These are phyloP conservation scores for Daldinia vernicosa DNA, from an alignment of 495 filamentous ascomycete species.

Conservation along the genomic window DNA sequence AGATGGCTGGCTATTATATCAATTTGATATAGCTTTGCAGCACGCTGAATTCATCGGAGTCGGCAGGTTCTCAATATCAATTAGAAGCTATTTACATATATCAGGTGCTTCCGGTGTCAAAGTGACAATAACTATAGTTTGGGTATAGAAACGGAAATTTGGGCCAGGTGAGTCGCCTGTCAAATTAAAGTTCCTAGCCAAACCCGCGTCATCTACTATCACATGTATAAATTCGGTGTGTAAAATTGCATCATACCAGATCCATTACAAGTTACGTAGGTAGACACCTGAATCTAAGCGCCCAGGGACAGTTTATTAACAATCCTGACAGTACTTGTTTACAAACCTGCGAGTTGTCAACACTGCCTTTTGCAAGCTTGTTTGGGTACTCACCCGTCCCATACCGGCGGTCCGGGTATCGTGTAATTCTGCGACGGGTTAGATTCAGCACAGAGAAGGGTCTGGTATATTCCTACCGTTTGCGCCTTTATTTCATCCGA, in stretches of 20 bases:
- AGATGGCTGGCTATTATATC: too few species aligned
- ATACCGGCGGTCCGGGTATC: conserved; percentile 57
- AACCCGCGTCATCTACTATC: too few species aligned
- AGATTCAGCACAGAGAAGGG: conserved; percentile 1
- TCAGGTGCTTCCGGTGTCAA: too few species aligned
- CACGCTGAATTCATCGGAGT: too few species aligned
- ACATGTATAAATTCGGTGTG: too few species aligned
- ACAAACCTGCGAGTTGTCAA: conserved; percentile 37
- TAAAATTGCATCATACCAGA: neutral
- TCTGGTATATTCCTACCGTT: conserved; percentile 42
- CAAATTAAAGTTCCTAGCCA: too few species aligned
- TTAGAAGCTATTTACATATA: too few species aligned
- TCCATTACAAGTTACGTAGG: neutral
- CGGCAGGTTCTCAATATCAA: too few species aligned
- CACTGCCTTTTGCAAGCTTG: neutral
- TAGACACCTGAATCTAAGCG: neutral
- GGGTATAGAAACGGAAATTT: too few species aligned
- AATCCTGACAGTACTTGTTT: conserved; percentile 49
- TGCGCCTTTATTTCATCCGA: conserved; percentile 44
- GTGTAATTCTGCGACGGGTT: conserved; percentile 51
- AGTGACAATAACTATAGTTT: too few species aligned
- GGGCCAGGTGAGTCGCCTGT: too few species aligned
- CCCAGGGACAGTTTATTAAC: conserved; percentile 11
- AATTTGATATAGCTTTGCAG: too few species aligned
- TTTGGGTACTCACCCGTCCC: conserved; percentile 50